Evolutionary conservation across 2,329 filamentous ascomycete genomes (phyloP).

Genomic region (Aspergillus vadensis): DNA sequence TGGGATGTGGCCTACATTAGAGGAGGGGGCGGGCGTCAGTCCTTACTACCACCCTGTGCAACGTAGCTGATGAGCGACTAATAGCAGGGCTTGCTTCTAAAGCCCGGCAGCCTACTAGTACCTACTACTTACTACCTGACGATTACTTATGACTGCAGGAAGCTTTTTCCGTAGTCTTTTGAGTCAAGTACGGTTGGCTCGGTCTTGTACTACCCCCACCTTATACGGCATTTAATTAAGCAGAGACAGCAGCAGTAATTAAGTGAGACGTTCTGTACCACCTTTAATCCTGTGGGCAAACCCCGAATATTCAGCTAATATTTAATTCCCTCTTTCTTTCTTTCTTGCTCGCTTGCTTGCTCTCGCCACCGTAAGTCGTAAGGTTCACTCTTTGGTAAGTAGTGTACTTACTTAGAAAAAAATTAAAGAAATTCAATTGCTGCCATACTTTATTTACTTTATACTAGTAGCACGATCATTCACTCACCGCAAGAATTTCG

Average conservation of each 20-base stretch:
- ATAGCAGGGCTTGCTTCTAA: neutral
- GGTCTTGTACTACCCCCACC: constrained; percentile 7
- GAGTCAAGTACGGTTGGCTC: constrained; percentile 5
- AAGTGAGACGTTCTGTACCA: neutral
- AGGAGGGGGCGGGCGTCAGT: neutral
- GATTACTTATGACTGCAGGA: constrained; percentile 8
- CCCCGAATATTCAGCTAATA: neutral
- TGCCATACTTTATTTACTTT: neutral
- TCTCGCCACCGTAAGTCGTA: constrained; percentile 6
- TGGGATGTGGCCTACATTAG: neutral
- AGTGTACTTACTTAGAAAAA: neutral
- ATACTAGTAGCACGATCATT: neutral
- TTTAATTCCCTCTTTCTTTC: no score
- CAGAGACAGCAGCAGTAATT: constrained; percentile 11
- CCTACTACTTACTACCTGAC: neutral
- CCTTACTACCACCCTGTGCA: constrained; percentile 6
- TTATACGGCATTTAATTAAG: constrained; percentile 6
- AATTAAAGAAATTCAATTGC: neutral
- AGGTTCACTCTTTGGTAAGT: neutral
- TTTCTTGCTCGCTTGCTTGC: no score
- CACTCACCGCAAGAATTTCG: neutral
- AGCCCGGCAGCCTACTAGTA: neutral
- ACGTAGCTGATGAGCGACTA: constrained; percentile 2
- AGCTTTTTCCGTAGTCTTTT: constrained; percentile 14
- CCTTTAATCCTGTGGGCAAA: neutral